Evolutionary conservation across 2,329 filamentous ascomycete species (phyloP).

Genomic region (Aspergillus sp.): DNA sequence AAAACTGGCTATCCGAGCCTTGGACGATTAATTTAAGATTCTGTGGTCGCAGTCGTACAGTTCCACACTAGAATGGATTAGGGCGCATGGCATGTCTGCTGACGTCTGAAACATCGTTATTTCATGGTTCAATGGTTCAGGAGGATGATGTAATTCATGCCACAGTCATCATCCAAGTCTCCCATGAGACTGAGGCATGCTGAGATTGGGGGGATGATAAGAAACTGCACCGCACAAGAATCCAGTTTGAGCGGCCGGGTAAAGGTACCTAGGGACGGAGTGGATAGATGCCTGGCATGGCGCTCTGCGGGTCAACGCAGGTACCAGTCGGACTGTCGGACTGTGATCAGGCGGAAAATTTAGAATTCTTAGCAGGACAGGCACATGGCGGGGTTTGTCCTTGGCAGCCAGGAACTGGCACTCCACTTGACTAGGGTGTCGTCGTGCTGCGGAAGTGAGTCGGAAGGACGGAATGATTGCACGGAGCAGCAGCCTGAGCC

Average conservation of each 20-base stretch:
- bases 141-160: slow-evolving; percentile 9
- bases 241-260: neutral
- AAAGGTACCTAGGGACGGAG: no score
- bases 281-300: slow-evolving; percentile 2
- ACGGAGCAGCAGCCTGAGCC: slow-evolving; percentile 1
- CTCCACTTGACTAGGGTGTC: slow-evolving; percentile 7
- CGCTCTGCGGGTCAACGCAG: slow-evolving; percentile 3
- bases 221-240: neutral
- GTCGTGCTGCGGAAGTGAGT: neutral
- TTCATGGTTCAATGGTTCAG: neutral
- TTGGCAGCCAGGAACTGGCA: slow-evolving; percentile 14
- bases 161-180: neutral
- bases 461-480: slow-evolving; percentile 1
- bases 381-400: slow-evolving; percentile 13
- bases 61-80: neutral
- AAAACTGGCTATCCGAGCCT: neutral
- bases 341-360: neutral
- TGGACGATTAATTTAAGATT: neutral
- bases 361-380: neutral
- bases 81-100: slow-evolving; percentile 4
- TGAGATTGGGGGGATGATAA: neutral
- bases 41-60: neutral
- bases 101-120: slow-evolving; percentile 11
- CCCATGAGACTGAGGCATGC: neutral
- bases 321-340: slow-evolving; percentile 1